These are phyloP conservation scores for Evansstolkia leycettana DNA, from an alignment of 495 filamentous ascomycete genomes.

Conservation along the genomic window DNA sequence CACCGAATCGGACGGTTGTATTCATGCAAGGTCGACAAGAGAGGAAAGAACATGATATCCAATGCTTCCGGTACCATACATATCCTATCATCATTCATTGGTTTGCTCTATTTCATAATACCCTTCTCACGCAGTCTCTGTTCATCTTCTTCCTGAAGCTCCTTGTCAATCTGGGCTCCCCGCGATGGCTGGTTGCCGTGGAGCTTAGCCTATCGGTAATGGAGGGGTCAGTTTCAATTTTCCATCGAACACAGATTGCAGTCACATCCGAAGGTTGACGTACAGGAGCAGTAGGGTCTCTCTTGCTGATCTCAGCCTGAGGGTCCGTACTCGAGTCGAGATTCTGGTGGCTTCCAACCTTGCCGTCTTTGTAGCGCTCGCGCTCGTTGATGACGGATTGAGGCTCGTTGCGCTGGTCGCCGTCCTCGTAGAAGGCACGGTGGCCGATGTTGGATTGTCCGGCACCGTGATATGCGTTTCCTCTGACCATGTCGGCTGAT, in stretches of 20 bases:
- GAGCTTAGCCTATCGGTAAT: constrained; percentile 42
- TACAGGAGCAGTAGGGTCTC: constrained; percentile 59
- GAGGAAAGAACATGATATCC: no score
- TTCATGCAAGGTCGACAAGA: not conserved
- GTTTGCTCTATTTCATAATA: constrained; percentile 30
- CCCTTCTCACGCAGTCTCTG: constrained; percentile 51
- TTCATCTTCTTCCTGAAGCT: constrained; percentile 59
- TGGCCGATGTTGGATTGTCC: constrained; percentile 42
- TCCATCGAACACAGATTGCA: no score
- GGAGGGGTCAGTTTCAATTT: not conserved
- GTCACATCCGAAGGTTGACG: no score
- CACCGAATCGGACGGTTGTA: constrained; percentile 1
- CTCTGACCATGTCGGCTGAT: constrained; percentile 6
- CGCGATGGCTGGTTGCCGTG: constrained; percentile 61
- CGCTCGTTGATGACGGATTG: constrained; percentile 39
- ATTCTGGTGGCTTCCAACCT: constrained; percentile 48
- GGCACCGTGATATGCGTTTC: constrained; percentile 6
- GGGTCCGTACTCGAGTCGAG: constrained; percentile 58
- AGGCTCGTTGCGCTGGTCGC: constrained; percentile 59
- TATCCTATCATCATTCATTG: no score
- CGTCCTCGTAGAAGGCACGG: constrained; percentile 43
- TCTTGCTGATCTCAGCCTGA: constrained; percentile 46
- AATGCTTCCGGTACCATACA: no score
- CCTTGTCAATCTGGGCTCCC: constrained; percentile 59
- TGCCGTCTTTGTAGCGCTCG: constrained; percentile 55